Evolutionary conservation across 2,329 filamentous ascomycete species (phyloP).

Genomic region (Aspergillus uvarum): DNA sequence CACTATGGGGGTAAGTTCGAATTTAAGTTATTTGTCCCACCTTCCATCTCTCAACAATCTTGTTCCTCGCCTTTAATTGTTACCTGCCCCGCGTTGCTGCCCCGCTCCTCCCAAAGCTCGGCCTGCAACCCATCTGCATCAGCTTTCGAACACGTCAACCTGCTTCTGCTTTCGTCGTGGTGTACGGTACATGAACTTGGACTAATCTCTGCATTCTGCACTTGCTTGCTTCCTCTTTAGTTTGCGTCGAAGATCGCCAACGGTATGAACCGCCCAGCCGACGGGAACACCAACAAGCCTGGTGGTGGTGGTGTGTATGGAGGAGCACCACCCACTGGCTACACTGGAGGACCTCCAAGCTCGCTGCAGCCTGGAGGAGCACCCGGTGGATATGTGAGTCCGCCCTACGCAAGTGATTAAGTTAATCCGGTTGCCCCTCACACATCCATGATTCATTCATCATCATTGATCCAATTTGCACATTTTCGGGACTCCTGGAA

Average conservation of each 20-base stretch:
- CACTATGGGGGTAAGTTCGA: not conserved
- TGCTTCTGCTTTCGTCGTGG: not conserved
- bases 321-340: conserved; percentile 39
- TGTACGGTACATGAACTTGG: not conserved
- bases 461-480: not conserved
- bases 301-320: conserved; percentile 27
- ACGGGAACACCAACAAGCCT: conserved; percentile 19
- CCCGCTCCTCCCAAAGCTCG: conserved; percentile 2
- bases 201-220: conserved; percentile 18
- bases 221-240: conserved; percentile 20
- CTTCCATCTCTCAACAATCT: not conserved
- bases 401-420: conserved; percentile 12
- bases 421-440: conserved; percentile 11
- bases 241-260: conserved; percentile 44
- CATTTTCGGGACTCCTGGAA: not conserved
- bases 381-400: conserved; percentile 55
- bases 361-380: conserved; percentile 32
- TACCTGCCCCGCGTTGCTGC: conserved; percentile 10
- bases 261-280: conserved; percentile 28
- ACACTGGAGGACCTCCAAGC: conserved; percentile 40
- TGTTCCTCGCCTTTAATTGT: too few species aligned
- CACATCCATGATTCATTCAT: not conserved
- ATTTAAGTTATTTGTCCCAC: not conserved
- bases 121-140: not conserved
- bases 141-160: not conserved